Evolutionary conservation across 805 yeast genomes (phyloP).

Genomic region (Blastobotrys parvus): DNA sequence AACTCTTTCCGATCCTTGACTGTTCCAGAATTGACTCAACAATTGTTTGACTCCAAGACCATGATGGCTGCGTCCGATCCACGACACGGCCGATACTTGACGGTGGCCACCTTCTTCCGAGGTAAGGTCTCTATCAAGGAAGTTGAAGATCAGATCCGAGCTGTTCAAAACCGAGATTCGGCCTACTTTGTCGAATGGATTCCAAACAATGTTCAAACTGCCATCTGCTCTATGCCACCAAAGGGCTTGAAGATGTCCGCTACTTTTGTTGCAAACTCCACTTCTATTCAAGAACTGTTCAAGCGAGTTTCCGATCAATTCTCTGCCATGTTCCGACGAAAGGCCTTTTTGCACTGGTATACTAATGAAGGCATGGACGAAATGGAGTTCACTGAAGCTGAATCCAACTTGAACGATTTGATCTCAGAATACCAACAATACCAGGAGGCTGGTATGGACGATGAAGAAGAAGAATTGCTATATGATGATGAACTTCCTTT

Average conservation of each 20-base stretch:
- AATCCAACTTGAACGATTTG: constrained; percentile 81
- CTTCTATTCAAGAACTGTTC: constrained; percentile 86
- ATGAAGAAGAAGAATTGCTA: constrained; percentile 49
- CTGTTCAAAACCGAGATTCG: constrained; percentile 72
- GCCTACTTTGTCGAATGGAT: constrained; percentile 91
- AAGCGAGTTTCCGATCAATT: constrained; percentile 85
- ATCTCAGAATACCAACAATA: constrained; percentile 88
- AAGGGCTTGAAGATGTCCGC: constrained; percentile 81
- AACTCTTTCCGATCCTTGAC: constrained; percentile 76
- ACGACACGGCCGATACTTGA: constrained; percentile 79
- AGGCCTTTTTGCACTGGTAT: constrained; percentile 95
- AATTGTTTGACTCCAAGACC: constrained; percentile 83
- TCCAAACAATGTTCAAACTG: constrained; percentile 90
- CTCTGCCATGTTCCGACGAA: constrained; percentile 85
- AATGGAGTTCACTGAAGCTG: constrained; percentile 89
- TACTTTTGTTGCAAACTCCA: constrained; percentile 87
- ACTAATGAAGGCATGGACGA: constrained; percentile 95
- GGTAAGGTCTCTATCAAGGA: constrained; percentile 90
- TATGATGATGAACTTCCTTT: background rate
- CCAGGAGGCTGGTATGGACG: constrained; percentile 72
- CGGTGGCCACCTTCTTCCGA: constrained; percentile 90
- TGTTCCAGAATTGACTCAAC: constrained; percentile 89
- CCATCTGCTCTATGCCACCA: constrained; percentile 88
- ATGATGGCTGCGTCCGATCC: constrained; percentile 97
- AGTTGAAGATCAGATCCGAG: constrained; percentile 88